Evolutionary conservation across 106 monocot species (phyloP), one percentile per base, ranked within the genome.

Genomic region (Dendrobium catenatum): DNA sequence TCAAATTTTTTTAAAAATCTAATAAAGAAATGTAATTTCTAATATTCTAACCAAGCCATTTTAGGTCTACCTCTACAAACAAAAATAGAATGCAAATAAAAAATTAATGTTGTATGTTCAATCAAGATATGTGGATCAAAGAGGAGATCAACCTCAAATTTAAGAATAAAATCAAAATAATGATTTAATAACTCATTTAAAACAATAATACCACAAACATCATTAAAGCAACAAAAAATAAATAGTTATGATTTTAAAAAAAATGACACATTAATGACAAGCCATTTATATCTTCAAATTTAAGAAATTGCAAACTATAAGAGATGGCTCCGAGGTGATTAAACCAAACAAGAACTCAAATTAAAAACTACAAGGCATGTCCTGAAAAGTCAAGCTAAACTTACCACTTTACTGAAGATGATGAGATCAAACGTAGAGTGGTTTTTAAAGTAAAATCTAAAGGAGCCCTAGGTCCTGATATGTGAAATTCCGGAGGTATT

Each of bases 361-460:
- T 37, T 1, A 1, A 22, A 66, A 58, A 8, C 24, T 22, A 70
- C 37, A 81, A 82, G 16, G 46, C 16, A 49, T 37, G 10, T 7
- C 6, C 47, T 10, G n/a, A 37, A 75, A 42, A 82, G 29, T 4
- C 43, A 7, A 78, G 42, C 7, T 79, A 78, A 18, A 85, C 86
- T 85, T 33, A 97, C 97, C 97, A 91, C 82, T 89, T 92, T 41
- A 97, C 89, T 27, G 94, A 89, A 37, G 94, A 89, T 22, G 94
- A 92, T 77, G 92, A 94, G 70, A 97, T 87, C 77, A 94, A 73
- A 37, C 89, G 82, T 44, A 97, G 80, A 56, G 86, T 72, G 70
- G 89, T 97, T 82, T 97, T 97, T 73, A 97, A 79, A 41, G 94
- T 92, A 24, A 97, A 88, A 89, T 97, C 97, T 68, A 94, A 77